phyloP scores from a whole-genome alignment of 2,329 filamentous ascomycete genomes.

The Zymoseptoria tritici region DNA sequence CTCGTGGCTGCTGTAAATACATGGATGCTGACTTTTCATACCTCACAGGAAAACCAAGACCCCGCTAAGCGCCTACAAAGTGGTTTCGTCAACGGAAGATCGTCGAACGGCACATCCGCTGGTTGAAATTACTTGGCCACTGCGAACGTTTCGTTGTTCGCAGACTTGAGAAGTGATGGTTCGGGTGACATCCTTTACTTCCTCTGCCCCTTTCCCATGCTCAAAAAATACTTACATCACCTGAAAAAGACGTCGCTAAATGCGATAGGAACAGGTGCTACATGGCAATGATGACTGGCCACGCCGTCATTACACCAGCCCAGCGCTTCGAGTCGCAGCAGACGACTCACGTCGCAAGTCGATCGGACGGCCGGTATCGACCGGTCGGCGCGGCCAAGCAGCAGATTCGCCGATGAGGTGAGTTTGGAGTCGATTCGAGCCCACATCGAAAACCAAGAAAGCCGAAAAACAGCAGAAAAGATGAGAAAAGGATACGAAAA shows the following conservation, averaged over 20 bases:
- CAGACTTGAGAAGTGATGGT: not conserved
- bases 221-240: not conserved
- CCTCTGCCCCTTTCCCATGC: not conserved
- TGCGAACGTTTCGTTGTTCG: not conserved
- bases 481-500: not conserved
- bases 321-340: not conserved
- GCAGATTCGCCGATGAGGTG: not conserved
- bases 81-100: slow-evolving; percentile 10
- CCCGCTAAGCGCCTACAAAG: slow-evolving; percentile 29
- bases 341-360: not conserved
- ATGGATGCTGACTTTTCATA: slow-evolving; percentile 3
- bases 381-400: not conserved
- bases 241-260: not conserved
- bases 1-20: not conserved
- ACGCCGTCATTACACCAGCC: not conserved
- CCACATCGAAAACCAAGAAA: not conserved
- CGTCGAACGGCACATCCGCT: slow-evolving; percentile 10
- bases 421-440: not conserved
- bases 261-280: not conserved
- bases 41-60: slow-evolving; percentile 23
- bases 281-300: not conserved
- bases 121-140: slow-evolving; percentile 7
- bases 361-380: not conserved
- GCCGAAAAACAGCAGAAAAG: not conserved
- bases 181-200: not conserved